These are phyloP conservation scores for Stagonosporopsis chrysanthemi DNA, from an alignment of 2,329 filamentous ascomycete species.

Conservation along the genomic window DNA sequence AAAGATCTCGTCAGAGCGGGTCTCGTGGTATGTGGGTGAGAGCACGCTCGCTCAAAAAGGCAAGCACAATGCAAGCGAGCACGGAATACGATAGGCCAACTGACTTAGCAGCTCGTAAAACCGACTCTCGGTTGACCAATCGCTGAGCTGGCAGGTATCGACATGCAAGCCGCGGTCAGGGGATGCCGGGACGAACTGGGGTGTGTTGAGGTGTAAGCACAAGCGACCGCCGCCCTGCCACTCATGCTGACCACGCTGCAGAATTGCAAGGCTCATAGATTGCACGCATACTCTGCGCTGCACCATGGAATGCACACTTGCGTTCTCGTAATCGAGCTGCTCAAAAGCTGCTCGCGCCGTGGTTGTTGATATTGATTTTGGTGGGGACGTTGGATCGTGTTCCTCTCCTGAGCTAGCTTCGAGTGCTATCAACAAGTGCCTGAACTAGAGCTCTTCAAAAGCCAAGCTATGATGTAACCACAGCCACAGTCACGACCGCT, in stretches of 20 bases:
- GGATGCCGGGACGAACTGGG: constrained; percentile 23
- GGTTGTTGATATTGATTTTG: constrained; percentile 13
- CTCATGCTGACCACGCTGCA: constrained; percentile 2
- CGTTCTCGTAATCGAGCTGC: constrained; percentile 1
- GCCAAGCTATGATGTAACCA: constrained; percentile 23
- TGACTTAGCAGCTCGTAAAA: constrained; percentile 27
- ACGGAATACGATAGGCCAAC: constrained; percentile 21
- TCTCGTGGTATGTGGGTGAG: constrained; percentile 25
- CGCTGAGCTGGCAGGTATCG: constrained; percentile 8
- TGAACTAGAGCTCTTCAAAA: neutral
- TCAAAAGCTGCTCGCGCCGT: neutral
- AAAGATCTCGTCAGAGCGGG: constrained; percentile 29
- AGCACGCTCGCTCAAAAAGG: constrained; percentile 18
- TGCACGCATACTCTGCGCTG: constrained; percentile 7
- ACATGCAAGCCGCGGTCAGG: constrained; percentile 22
- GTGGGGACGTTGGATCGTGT: constrained; percentile 11
- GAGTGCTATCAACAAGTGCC: constrained; percentile 11
- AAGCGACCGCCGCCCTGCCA: constrained; percentile 17
- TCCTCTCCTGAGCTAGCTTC: constrained; percentile 11
- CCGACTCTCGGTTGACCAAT: constrained; percentile 19
- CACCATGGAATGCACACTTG: constrained; percentile 1
- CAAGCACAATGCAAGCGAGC: constrained; percentile 22
- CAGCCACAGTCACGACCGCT: constrained; percentile 9
- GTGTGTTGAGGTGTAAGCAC: constrained; percentile 24
- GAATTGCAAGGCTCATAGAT: constrained; percentile 6